phyloP scores from a whole-genome alignment of 1,284 basidiomycete species.

The Paramarasmius palmivorus region DNA sequence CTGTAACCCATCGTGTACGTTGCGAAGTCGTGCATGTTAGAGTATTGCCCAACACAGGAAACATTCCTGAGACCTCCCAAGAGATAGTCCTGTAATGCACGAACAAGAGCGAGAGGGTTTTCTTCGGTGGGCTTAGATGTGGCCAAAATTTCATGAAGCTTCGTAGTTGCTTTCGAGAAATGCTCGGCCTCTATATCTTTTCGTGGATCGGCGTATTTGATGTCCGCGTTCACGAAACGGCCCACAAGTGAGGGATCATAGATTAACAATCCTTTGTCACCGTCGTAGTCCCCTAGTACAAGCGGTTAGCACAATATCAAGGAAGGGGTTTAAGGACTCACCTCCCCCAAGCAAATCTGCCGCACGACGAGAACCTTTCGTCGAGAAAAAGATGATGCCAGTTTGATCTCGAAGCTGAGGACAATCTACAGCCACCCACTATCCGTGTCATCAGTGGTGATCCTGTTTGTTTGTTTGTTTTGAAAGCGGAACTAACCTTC shows the following conservation, averaged over 20 bases:
- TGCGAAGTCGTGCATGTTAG: conserved; percentile 54
- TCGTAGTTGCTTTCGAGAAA: conserved; percentile 45
- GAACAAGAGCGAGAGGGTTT: conserved; percentile 24
- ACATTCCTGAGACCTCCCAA: conserved; percentile 47
- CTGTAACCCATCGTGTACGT: conserved; percentile 52
- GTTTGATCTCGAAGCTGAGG: conserved; percentile 40
- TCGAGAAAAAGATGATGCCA: conserved; percentile 51
- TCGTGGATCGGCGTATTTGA: conserved; percentile 47
- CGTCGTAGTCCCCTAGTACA: conserved; percentile 49
- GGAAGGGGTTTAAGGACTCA: conserved; percentile 19
- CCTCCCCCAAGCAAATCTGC: conserved; percentile 52
- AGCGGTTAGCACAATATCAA: not conserved
- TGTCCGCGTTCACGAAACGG: conserved; percentile 48
- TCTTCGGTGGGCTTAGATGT: conserved; percentile 22
- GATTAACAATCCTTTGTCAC: conserved; percentile 46
- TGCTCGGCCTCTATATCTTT: conserved; percentile 31
- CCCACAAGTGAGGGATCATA: conserved; percentile 50
- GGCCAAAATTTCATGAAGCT: conserved; percentile 40
- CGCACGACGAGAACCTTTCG: conserved; percentile 43
- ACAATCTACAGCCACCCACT: conserved; percentile 49
- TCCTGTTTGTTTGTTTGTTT: not conserved
- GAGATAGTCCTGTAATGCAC: conserved; percentile 46
- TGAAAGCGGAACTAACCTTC: conserved; percentile 35
- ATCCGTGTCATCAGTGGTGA: not conserved
- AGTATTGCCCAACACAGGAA: conserved; percentile 55